Base-by-base conservation (phyloP, 225 moss, liverwort and hornwort species). In the Sphagnum tenellum region DNA sequence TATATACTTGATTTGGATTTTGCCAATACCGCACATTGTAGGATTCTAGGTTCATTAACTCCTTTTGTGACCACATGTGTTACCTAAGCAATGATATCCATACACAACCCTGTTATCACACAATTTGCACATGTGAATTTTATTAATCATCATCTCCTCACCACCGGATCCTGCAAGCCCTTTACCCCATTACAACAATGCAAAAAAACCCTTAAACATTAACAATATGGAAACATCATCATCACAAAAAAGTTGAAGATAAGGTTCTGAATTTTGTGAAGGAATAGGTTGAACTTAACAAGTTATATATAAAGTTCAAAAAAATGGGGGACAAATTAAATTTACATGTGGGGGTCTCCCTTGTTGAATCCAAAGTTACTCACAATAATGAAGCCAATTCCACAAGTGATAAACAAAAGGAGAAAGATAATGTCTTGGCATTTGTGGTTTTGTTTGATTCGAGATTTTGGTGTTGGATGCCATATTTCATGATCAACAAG, bases 1-100 rank as follows among this genome's bases (percentile, higher is more conserved):
- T 76, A 46, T 95, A 95, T 2, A 92, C 89, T 69, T 92, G 92
- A 49, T 95, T 95, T 3, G 95, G 95, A 62, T 95, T 92, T 66
- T 86, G 74, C 95, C 95, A 95, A 72, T 81, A 95, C 3, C 88
- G 88, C 4, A 88, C 71, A 44, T 89, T 88, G 1, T 44, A 89
- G 4, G 64, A 47, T 45, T 79, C 73, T 3, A 82, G 49, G 14
- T 77, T 70, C 2, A 61, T 3, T 0, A 55, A 44, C 1, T 72
- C 78, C 81, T 86, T 2, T 71, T 57, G 49, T 82, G 86, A 0
- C 84, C 91, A 69, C 95, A 95, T 0, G 83, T 63, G 66, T 95
- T 65, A 57, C 95, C 95, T 11, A 89, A 74, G 73, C 89, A 95
- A 67, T 95, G 92, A 5, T 88, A 64, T 5, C 84, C 92, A 71